Evolutionary conservation across 352 stramenopile species (phyloP).

Genomic region (Globisporangium apiculatum): DNA sequence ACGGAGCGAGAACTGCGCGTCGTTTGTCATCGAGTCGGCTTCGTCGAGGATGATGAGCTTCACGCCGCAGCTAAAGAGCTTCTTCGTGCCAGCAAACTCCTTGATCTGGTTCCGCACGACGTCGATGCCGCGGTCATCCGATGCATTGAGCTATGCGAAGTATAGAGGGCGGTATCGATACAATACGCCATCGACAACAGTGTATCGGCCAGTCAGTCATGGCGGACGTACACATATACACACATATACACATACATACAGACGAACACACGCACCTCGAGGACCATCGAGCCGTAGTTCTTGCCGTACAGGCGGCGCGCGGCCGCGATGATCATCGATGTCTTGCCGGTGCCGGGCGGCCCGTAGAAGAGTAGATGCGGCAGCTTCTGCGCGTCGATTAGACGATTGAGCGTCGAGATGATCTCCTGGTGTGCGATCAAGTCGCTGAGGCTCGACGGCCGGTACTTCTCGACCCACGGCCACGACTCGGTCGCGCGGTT

Average conservation of each 20-base stretch:
- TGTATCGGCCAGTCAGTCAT: no score
- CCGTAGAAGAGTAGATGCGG: conserved; percentile 97
- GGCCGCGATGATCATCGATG: conserved; percentile 95
- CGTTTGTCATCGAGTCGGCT: conserved; percentile 97
- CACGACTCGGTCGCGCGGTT: conserved; percentile 82
- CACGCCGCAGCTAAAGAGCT: conserved; percentile 92
- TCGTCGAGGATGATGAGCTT: conserved; percentile 99
- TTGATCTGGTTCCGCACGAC: conserved; percentile 98
- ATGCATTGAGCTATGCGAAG: conserved; percentile 91
- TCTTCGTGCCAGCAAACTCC: conserved; percentile 96
- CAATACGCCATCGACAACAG: no score
- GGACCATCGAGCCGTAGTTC: conserved; percentile 92
- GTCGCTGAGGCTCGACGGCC: conserved; percentile 90
- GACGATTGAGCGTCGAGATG: conserved; percentile 92
- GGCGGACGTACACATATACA: not conserved
- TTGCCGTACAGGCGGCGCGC: conserved; percentile 94
- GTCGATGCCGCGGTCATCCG: conserved; percentile 95
- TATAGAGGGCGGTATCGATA: not conserved
- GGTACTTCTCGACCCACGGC: conserved; percentile 99
- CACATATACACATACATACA: conserved; percentile 2
- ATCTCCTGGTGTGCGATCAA: conserved; percentile 97
- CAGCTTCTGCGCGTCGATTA: conserved; percentile 96
- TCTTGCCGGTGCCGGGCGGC: conserved; percentile 96
- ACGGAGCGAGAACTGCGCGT: conserved; percentile 95
- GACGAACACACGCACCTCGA: conserved; percentile 53